Conservation (phyloP, 805 yeast genomes). For the Scheffersomyces coipomensis region DNA sequence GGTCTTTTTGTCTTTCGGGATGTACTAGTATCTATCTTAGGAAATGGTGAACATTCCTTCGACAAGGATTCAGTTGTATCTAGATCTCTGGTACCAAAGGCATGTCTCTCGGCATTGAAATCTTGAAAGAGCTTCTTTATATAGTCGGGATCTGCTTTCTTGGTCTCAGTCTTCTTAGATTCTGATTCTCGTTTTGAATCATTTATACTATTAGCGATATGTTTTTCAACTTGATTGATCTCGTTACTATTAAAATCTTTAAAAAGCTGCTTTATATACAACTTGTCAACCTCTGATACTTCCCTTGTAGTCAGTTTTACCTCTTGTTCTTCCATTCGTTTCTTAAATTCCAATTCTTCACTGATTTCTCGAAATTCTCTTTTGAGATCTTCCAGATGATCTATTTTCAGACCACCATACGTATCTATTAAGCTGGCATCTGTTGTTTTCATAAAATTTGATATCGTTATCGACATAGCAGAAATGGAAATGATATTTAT, state of each 20-base stretch:
- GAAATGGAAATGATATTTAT: slow-evolving; percentile 42
- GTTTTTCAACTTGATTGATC: slow-evolving; percentile 8
- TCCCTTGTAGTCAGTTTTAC: background rate
- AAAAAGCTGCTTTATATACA: slow-evolving; percentile 15
- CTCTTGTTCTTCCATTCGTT: background rate
- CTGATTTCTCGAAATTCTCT: slow-evolving; percentile 12
- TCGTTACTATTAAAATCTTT: slow-evolving; percentile 14
- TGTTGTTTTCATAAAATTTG: slow-evolving; percentile 50
- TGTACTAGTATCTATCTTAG: no score
- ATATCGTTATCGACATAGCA: slow-evolving; percentile 49
- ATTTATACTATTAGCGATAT: background rate
- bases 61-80: no score
- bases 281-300: background rate
- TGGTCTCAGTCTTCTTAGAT: no score
- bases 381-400: background rate
- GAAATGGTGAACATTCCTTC: no score
- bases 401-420: slow-evolving; percentile 13
- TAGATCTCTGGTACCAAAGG: no score
- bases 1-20: background rate
- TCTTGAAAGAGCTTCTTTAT: slow-evolving; percentile 25
- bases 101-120: slow-evolving; percentile 12
- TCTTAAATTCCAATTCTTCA: background rate
- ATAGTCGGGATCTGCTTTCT: slow-evolving; percentile 23
- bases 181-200: slow-evolving; percentile 10
- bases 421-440: slow-evolving; percentile 32